Base-by-base conservation (phyloP, 2,329 filamentous ascomycete genomes). In the Thielaviopsis cerberus region DNA sequence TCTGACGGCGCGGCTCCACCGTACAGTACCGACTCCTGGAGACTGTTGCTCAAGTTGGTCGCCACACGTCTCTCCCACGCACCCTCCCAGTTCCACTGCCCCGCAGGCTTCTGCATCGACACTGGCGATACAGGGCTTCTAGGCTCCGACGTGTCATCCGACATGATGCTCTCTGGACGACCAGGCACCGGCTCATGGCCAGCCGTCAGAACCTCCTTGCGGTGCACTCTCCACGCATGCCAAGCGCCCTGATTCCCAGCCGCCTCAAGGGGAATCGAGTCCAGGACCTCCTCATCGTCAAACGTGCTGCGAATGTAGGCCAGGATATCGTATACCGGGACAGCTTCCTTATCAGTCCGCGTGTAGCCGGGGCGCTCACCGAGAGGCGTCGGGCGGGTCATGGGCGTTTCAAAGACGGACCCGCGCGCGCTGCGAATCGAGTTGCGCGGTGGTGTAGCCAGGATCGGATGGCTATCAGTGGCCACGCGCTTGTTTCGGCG, bases 31-130 rank as follows among this genome's bases (percentile, higher is more conserved):
- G 82, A 74, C 63, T 97, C 91, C 0, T 87, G 86, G 54, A 88
- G 71, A 65, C 88, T 94, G 10, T 79, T 76, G 55, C 83, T 79
- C 51, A 96, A 80, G 20, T 85, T 85, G 68, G 85, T 86, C 69
- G 81, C 83, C 0, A 95, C 90, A 57, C 91, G 79, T 63, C 90
- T 85, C 67, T 94, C 87, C 91, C 91, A 98, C 0, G 97, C 91
- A 0, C 91, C 90, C 65, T 95, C 88, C 91, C 91, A 97, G 67
- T 94, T 94, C 91, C 91, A 97, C 65, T 94, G 85, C 6, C 85
- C 86, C 0, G 88, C 88, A 54, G 78, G 75, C 61, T 82, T 71
- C 37, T 70, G 37, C 4, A 30, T 54, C 13, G 54, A 54, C 23
- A 34, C 48, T 3, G 59, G 57, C 10, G 52, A 20, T 13, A 30